Conservation (phyloP, 768 basidiomycete species). For the Pisolithus sp. region DNA sequence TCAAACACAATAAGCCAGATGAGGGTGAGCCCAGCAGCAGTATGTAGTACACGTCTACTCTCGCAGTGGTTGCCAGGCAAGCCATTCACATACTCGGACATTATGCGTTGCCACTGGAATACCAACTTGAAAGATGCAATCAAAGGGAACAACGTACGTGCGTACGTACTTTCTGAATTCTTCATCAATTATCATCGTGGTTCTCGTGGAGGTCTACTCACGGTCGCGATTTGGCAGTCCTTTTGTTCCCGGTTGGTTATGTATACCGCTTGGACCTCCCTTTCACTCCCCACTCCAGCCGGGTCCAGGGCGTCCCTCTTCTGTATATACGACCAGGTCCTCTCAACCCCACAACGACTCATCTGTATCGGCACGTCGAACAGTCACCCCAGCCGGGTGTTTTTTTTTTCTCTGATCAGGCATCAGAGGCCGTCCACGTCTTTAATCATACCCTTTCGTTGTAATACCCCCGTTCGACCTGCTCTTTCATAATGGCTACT, state of each 20-base stretch:
- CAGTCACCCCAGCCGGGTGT: neutral
- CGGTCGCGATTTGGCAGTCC: constrained; percentile 7
- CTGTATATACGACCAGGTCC: neutral
- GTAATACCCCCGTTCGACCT: constrained; percentile 5
- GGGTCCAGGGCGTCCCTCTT: constrained; percentile 11
- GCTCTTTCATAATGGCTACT: neutral
- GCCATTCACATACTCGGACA: neutral
- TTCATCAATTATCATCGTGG: neutral
- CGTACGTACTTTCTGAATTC: neutral
- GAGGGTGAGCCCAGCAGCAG: too few species aligned
- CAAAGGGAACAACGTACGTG: neutral
- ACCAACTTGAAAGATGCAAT: too few species aligned
- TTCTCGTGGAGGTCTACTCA: neutral
- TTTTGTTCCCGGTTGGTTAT: constrained; percentile 17
- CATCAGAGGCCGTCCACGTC: constrained; percentile 11
- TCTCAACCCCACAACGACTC: neutral
- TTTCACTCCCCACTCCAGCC: constrained; percentile 9
- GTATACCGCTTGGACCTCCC: neutral
- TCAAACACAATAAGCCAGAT: neutral
- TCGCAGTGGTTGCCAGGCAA: neutral
- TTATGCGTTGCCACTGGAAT: neutral
- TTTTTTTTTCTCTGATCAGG: constrained; percentile 17
- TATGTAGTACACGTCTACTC: neutral
- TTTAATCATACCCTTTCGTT: neutral
- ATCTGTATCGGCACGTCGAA: constrained; percentile 1